Percentiles rank a stretch among this genome's conserved stretches.
Evolutionary conservation across 345 rosid species (phyloP).

Genomic region (Syzygium aqueum): DNA sequence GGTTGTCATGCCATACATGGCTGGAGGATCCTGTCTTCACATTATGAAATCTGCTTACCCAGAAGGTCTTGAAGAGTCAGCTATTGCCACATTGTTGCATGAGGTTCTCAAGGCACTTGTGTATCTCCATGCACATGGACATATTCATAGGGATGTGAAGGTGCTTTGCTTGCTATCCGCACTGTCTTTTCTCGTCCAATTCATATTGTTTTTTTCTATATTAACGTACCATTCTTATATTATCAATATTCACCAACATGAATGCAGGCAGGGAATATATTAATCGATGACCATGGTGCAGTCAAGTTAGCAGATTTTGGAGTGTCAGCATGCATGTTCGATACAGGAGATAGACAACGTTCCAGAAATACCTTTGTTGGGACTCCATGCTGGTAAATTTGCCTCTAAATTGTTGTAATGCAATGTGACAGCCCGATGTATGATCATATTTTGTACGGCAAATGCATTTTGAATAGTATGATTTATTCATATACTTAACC

Average conservation of each 20-base stretch:
- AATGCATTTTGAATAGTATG: neutral
- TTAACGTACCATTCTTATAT: neutral
- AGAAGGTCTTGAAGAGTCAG: conserved; percentile 93
- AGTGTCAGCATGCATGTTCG: conserved; percentile 98
- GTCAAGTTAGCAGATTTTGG: conserved; percentile 97
- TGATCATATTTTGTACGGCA: neutral
- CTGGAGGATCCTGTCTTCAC: conserved; percentile 96
- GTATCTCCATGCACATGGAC: conserved; percentile 90
- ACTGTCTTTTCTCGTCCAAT: neutral
- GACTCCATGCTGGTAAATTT: conserved; percentile 92
- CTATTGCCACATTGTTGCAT: conserved; percentile 74
- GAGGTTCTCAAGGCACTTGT: conserved; percentile 94
- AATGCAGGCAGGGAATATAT: conserved; percentile 87
- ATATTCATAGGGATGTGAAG: conserved; percentile 98
- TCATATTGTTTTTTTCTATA: neutral
- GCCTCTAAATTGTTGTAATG: neutral
- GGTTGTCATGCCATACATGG: conserved; percentile 99
- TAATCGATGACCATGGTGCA: conserved; percentile 64
- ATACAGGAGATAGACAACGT: conserved; percentile 94
- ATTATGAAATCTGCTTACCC: conserved; percentile 73
- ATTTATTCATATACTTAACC: neutral
- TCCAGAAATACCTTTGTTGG: conserved; percentile 97
- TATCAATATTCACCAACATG: neutral
- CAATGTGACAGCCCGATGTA: neutral
- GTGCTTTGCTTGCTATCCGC: conserved; percentile 19